phyloP scores from a whole-genome alignment of 1,284 basidiomycete species.

The Mycosarcoma maydis region DNA sequence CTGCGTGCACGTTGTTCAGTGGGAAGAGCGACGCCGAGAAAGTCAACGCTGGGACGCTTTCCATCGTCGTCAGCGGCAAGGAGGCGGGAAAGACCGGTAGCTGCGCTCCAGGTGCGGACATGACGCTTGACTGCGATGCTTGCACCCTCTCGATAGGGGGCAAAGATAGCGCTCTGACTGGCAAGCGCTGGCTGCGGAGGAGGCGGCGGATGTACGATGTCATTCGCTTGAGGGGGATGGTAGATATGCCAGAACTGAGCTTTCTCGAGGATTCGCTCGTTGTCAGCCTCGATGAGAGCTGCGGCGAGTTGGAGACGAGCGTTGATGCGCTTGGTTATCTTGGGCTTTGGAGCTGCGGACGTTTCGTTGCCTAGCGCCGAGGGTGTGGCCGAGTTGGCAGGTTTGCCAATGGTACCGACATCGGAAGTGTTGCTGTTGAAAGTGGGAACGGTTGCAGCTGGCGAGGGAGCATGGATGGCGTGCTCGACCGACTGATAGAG shows the following conservation, averaged over 20 bases:
- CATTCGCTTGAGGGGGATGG: conserved; percentile 27
- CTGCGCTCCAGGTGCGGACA: conserved; percentile 44
- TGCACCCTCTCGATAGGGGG: conserved; percentile 47
- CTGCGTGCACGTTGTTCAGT: conserved; percentile 44
- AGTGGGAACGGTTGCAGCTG: neutral
- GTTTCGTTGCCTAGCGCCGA: neutral
- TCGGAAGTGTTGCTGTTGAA: neutral
- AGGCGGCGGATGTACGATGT: conserved; percentile 33
- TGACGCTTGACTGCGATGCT: conserved; percentile 32
- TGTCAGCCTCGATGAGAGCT: conserved; percentile 65
- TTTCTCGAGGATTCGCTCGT: conserved; percentile 54
- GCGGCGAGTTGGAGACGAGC: conserved; percentile 62
- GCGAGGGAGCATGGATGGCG: conserved; percentile 8
- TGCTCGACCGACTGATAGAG: conserved; percentile 32
- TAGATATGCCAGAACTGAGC: conserved; percentile 45
- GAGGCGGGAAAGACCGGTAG: conserved; percentile 39
- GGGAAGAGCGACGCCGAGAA: conserved; percentile 55
- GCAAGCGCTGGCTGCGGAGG: conserved; percentile 55
- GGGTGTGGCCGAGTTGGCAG: conserved; percentile 3
- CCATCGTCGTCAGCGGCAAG: conserved; percentile 35
- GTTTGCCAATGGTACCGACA: neutral
- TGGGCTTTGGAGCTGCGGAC: conserved; percentile 19
- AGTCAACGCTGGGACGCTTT: conserved; percentile 51
- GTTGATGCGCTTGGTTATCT: conserved; percentile 55
- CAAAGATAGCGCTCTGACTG: conserved; percentile 59